A percentile compares a stretch with the other conserved stretches of the same genome.
phyloP scores from a whole-genome alignment of 495 filamentous ascomycete genomes.

The Physcia stellaris region DNA sequence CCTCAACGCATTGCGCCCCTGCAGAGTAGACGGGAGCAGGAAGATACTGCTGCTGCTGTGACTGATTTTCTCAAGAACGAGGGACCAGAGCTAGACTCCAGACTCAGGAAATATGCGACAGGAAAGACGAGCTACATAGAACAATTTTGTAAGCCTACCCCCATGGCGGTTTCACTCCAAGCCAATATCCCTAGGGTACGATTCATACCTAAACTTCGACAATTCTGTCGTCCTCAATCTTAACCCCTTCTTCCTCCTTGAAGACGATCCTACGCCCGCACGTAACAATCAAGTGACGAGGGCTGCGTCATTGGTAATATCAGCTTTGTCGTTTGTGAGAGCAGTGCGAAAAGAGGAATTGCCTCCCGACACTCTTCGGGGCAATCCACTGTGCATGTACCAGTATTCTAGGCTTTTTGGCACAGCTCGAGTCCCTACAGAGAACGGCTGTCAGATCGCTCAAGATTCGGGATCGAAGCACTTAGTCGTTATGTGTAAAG shows the following conservation, averaged over 20 bases:
- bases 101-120: conserved; percentile 82
- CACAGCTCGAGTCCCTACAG: conserved; percentile 86
- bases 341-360: conserved; percentile 89
- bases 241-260: conserved; percentile 94
- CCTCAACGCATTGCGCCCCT: conserved; percentile 65
- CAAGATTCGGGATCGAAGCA: conserved; percentile 84
- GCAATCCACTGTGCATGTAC: conserved; percentile 86
- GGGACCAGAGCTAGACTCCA: conserved; percentile 75
- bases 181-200: conserved; percentile 58
- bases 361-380: conserved; percentile 73
- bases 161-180: not conserved
- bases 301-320: conserved; percentile 82
- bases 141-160: conserved; percentile 80
- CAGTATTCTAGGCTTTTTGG: conserved; percentile 95
- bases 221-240: conserved; percentile 95
- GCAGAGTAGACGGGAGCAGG: conserved; percentile 67
- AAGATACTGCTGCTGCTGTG: conserved; percentile 67
- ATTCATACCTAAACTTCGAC: conserved; percentile 95
- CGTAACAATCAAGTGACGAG: conserved; percentile 92
- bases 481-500: conserved; percentile 85
- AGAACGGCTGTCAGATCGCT: conserved; percentile 90
- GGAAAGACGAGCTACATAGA: conserved; percentile 95
- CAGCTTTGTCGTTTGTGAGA: conserved; percentile 81
- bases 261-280: conserved; percentile 94
- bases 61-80: conserved; percentile 75